Percentiles rank a stretch among this genome's conserved stretches.
Conservation (phyloP, 345 rosid species). For the rapeseed (Brassica napus) region Da-Ae NC_063435.1:25641501-25642000, state of each 20-base stretch:
- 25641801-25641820: not conserved
- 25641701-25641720: not conserved
- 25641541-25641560: no score
- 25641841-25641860: not conserved
- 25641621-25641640: not conserved
- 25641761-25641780: no score
- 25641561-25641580: no score
- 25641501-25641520: no score
- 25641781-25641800: not conserved
- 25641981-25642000: no score
- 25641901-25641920: not conserved
- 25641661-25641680: not conserved
- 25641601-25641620: not conserved
- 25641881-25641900: not conserved
- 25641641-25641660: not conserved
- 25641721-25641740: no score
- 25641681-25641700: not conserved
- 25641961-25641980: no score
- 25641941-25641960: no score
- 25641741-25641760: no score
- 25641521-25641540: no score
- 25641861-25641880: not conserved
- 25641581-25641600: no score
- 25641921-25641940: not conserved
- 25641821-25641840: not conserved